Evolutionary conservation across 129 eudicot genomes (phyloP).

Genomic region (Daucus carota): DH1_v3.0 NC_030381.2:53079001-53079500

Average conservation of each 20-base stretch:
- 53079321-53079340: not conserved
- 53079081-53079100: not conserved
- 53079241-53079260: not conserved
- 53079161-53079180: not conserved
- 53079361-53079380: not conserved
- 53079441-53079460: conserved; percentile 29
- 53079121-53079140: not conserved
- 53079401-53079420: conserved; percentile 24
- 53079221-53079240: not conserved
- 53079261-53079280: not conserved
- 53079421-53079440: conserved; percentile 23
- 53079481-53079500: conserved; percentile 25
- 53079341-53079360: not conserved
- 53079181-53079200: not conserved
- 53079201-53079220: too few relatives aligned
- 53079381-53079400: conserved; percentile 11
- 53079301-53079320: not conserved
- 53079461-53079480: conserved; percentile 29
- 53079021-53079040: too few relatives aligned
- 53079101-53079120: not conserved
- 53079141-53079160: not conserved
- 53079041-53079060: too few relatives aligned
- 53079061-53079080: not conserved
- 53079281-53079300: not conserved
- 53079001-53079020: too few relatives aligned